A percentile compares a stretch with the other conserved stretches of the same genome.
These are phyloP conservation scores for Passalora sequoiae DNA, from an alignment of 2,329 filamentous ascomycete genomes.

Conservation along the genomic window DNA sequence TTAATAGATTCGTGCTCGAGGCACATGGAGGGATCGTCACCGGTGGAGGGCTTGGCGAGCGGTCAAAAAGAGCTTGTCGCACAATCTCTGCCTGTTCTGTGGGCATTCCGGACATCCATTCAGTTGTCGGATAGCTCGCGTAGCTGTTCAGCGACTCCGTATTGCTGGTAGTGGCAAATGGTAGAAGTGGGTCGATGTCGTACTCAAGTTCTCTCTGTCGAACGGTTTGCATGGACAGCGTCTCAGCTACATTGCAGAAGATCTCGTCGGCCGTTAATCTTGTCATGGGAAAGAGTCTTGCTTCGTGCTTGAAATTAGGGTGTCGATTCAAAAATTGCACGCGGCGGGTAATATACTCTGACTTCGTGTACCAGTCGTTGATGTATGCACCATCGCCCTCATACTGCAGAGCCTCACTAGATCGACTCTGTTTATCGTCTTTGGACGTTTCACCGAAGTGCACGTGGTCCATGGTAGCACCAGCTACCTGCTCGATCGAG, in stretches of 20 bases:
- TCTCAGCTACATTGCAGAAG: conserved; percentile 14
- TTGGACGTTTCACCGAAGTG: neutral
- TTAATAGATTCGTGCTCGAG: too few relatives aligned
- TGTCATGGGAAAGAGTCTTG: conserved; percentile 13
- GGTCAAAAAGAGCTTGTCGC: neutral
- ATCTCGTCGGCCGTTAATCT: conserved; percentile 20
- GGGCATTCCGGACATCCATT: conserved; percentile 7
- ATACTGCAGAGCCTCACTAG: conserved; percentile 7
- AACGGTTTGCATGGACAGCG: conserved; percentile 25
- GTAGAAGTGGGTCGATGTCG: conserved; percentile 23
- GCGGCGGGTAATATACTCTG: conserved; percentile 26
- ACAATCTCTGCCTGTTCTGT: neutral
- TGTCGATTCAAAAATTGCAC: conserved; percentile 21
- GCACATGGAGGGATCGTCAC: too few relatives aligned
- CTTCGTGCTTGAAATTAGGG: conserved; percentile 13
- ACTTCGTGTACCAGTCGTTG: conserved; percentile 25
- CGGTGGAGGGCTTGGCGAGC: neutral
- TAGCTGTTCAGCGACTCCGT: conserved; percentile 26
- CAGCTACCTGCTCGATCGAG: too few relatives aligned
- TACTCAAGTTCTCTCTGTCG: conserved; percentile 22
- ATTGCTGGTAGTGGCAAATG: conserved; percentile 27
- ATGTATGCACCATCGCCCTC: conserved; percentile 22
- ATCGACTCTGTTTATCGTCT: neutral
- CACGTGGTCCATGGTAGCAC: neutral
- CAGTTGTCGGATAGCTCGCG: conserved; percentile 18